phyloP scores from a whole-genome alignment of 2,329 filamentous ascomycete genomes.

The Pyrenophora seminiperda region DNA sequence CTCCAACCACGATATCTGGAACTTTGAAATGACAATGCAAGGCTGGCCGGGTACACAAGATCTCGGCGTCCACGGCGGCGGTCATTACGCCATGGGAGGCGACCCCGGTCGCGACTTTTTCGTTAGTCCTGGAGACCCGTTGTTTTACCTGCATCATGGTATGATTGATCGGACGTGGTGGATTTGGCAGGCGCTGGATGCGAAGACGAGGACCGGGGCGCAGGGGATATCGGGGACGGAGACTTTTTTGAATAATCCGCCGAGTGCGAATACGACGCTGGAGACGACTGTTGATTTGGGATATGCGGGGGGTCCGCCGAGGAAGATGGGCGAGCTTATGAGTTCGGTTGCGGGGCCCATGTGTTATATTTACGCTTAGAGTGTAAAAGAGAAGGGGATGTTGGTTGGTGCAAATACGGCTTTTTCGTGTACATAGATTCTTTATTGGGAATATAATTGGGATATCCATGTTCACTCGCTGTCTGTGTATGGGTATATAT shows the following conservation, averaged over 20 bases:
- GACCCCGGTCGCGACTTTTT: conserved; percentile 46
- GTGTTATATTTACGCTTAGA: conserved; percentile 44
- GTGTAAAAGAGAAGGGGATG: background rate
- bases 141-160: conserved; percentile 56
- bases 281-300: conserved; percentile 51
- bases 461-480: no score
- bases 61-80: conserved; percentile 40
- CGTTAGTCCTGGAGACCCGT: conserved; percentile 37
- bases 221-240: conserved; percentile 51
- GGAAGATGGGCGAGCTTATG: conserved; percentile 37
- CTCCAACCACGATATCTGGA: conserved; percentile 26
- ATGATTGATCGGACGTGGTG: conserved; percentile 54
- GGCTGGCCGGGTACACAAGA: conserved; percentile 30
- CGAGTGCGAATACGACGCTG: conserved; percentile 54
- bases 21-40: conserved; percentile 42
- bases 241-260: conserved; percentile 53
- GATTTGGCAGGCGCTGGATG: conserved; percentile 48
- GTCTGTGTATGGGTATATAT: no score
- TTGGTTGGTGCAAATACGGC: no score
- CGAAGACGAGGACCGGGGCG: conserved; percentile 37
- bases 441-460: no score
- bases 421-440: no score
- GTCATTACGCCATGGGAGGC: conserved; percentile 54
- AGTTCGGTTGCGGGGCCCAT: conserved; percentile 41
- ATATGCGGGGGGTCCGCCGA: conserved; percentile 31